These are phyloP conservation scores for Neurospora sp. DNA, from an alignment of 495 filamentous ascomycete genomes.

Conservation along the genomic window DNA sequence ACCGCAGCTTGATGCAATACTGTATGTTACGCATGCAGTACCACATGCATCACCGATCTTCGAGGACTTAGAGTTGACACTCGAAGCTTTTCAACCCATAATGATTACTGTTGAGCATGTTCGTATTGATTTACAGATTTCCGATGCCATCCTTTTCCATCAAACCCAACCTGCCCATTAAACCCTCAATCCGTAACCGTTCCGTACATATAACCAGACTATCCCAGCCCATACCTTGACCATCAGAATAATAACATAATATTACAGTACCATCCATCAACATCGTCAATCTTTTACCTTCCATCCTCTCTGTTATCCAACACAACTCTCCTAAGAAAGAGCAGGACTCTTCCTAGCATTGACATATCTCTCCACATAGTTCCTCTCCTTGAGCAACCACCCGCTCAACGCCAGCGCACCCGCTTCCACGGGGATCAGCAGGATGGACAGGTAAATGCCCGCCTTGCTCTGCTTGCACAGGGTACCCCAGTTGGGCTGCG, in stretches of 20 bases:
- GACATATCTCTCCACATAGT: constrained; percentile 19
- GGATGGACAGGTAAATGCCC: constrained; percentile 39
- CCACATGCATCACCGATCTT: not conserved
- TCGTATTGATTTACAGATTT: not conserved
- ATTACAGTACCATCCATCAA: not conserved
- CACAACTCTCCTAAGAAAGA: not conserved
- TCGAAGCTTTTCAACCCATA: not conserved
- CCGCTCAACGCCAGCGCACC: constrained; percentile 28
- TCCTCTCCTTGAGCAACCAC: constrained; percentile 30
- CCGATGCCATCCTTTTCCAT: not conserved
- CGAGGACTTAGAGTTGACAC: not conserved
- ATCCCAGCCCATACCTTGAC: not conserved
- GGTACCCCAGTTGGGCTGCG: constrained; percentile 36
- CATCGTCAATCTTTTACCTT: not conserved
- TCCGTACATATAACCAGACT: not conserved
- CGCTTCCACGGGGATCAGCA: constrained; percentile 43
- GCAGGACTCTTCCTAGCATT: constrained; percentile 16
- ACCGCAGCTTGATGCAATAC: not conserved
- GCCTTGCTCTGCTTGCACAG: constrained; percentile 42
- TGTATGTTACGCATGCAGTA: not conserved
- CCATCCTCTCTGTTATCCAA: no score
- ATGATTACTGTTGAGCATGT: not conserved
- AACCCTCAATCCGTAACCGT: not conserved
- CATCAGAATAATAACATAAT: not conserved
- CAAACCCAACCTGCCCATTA: not conserved